Percentiles rank a stretch among this genome's conserved stretches.
Conservation (phyloP, 1,284 basidiomycete genomes). For the Pseudozyma flocculosa region DNA sequence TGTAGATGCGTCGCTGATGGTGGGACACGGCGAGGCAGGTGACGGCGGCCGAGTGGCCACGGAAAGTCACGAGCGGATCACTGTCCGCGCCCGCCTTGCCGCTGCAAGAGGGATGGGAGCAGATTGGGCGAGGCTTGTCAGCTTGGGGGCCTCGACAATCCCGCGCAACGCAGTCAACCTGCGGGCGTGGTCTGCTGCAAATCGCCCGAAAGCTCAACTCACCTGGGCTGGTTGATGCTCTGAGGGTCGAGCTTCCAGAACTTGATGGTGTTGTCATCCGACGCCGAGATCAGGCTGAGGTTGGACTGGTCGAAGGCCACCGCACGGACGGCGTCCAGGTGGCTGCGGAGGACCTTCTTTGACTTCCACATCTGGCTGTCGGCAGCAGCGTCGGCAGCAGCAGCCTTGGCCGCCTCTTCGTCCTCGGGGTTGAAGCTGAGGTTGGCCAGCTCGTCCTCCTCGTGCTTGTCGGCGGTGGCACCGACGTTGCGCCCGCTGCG, state of each 20-base stretch:
- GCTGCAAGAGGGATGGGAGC: background rate
- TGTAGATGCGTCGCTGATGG: constrained; percentile 75
- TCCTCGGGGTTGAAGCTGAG: constrained; percentile 32
- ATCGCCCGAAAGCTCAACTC: background rate
- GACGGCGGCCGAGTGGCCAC: constrained; percentile 89
- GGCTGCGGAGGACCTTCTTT: constrained; percentile 63
- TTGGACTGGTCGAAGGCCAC: constrained; percentile 80
- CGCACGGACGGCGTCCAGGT: constrained; percentile 87
- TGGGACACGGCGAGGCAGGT: constrained; percentile 84
- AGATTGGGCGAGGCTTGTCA: background rate
- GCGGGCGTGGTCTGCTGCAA: no score
- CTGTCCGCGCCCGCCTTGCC: constrained; percentile 25
- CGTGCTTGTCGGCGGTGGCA: constrained; percentile 12
- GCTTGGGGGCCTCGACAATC: no score
- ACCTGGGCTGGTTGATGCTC: constrained; percentile 22
- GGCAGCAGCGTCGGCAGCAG: constrained; percentile 31
- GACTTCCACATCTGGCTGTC: constrained; percentile 52
- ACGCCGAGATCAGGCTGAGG: constrained; percentile 80
- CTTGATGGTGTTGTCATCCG: constrained; percentile 93
- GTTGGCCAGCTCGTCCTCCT: constrained; percentile 46
- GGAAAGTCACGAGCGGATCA: constrained; percentile 72
- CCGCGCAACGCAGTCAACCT: no score
- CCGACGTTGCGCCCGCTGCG: constrained; percentile 20
- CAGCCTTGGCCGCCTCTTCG: constrained; percentile 22
- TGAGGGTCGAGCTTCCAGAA: constrained; percentile 73